Base-by-base conservation (phyloP, 768 basidiomycete species). In the Zangia roseola region DNA sequence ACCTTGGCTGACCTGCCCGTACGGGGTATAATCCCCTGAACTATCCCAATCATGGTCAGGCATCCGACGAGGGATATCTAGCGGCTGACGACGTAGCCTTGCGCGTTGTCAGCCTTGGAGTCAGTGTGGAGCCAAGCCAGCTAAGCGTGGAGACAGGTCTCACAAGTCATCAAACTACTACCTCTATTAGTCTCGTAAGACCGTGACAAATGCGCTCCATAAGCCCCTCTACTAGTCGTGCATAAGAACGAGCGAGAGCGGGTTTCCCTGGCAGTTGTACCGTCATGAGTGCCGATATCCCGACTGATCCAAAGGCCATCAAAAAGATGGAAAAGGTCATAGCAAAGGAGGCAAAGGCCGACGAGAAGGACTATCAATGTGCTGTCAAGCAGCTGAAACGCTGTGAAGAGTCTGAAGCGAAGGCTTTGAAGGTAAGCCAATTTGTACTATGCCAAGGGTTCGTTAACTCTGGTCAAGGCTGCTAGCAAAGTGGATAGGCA, bases 361-460 rank as follows among this genome's bases (percentile, higher is more conserved):
- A 83, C 60, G 71, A 78, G 45, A 72, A 67, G 40, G 65, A 65
- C 26, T 62, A 86, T 55, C 73, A 81, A 60, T 72, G 75, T 39
- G 73, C 78, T 28, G 52, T 82, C 52, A 82, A 80, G 58, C 79
- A 82, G 41, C 68, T 86, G 26, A 65, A 68, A 17, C 67, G 69
- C 26, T 71, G 74, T 8, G 82, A 86, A 60, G 83, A 84, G 69
- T 63, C 65, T 13, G 72, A 79, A 47, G 59, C 68, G 28, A 81
- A 80, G 58, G 74, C 76, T 21, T 68, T 74, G 47, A 84, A 82
- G 71, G 81, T 79, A 24, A 50, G 64, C 40, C 17, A 5, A 7
- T 25, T 26, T 36, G 21, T 21, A 21, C 38, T 23, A 9, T 20
- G 10, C 19, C 20, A 26, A 19, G 53, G 34, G 5, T 36, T n/a